phyloP scores from a whole-genome alignment of 2,329 filamentous ascomycete genomes.

The Colletotrichum acutatum region DNA sequence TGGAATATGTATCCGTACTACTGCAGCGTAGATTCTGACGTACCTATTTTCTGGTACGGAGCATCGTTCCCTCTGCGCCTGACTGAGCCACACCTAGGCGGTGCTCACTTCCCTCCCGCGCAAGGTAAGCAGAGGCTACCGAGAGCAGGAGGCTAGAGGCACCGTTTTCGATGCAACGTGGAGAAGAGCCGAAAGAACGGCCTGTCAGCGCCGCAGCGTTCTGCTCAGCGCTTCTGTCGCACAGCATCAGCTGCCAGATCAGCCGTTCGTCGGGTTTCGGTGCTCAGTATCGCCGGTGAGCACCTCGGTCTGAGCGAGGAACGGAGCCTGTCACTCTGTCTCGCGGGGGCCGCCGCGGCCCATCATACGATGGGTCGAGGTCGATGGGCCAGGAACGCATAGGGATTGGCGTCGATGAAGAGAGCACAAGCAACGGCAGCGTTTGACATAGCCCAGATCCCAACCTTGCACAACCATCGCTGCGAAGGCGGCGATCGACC shows the following conservation, averaged over 20 bases:
- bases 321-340: slow-evolving; percentile 12
- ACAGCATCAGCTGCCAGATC: slow-evolving; percentile 27
- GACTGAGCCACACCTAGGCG: slow-evolving; percentile 7
- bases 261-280: slow-evolving; percentile 24
- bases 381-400: neutral
- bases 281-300: slow-evolving; percentile 19
- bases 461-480: neutral
- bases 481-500: neutral
- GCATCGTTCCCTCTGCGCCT: neutral
- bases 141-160: neutral
- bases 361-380: slow-evolving; percentile 8
- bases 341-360: slow-evolving; percentile 17
- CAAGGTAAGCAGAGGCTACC: neutral
- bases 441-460: neutral
- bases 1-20: neutral
- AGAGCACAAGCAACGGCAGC: slow-evolving; percentile 5
- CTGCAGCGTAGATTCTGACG: neutral
- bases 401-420: slow-evolving; percentile 16
- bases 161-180: neutral
- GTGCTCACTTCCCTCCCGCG: neutral
- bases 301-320: slow-evolving; percentile 18
- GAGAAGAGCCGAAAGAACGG: neutral
- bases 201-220: neutral
- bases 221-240: slow-evolving; percentile 8
- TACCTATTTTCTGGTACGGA: neutral